Evolutionary conservation across 1,284 basidiomycete genomes (phyloP).

Genomic region (Cutaneotrichosporon spelunceum): DNA sequence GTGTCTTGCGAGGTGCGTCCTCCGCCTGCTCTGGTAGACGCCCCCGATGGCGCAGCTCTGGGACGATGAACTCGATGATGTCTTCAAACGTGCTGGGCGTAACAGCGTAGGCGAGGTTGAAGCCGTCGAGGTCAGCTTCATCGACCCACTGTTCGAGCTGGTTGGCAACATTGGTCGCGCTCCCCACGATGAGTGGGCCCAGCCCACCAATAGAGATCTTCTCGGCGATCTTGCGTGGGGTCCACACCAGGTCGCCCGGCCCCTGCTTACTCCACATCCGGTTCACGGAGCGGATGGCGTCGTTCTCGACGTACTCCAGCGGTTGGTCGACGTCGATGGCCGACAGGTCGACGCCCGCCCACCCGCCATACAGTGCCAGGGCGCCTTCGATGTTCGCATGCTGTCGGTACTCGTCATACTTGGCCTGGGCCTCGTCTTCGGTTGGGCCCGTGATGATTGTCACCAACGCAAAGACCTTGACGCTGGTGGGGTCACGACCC

Average conservation of each 20-base stretch:
- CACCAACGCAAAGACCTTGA: constrained; percentile 44
- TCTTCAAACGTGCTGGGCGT: constrained; percentile 22
- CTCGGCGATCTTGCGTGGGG: constrained; percentile 21
- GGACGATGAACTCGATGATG: constrained; percentile 20
- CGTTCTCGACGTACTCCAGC: constrained; percentile 25
- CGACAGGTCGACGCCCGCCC: constrained; percentile 19
- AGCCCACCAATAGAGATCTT: constrained; percentile 25
- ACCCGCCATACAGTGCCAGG: constrained; percentile 44
- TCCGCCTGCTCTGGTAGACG: constrained; percentile 9
- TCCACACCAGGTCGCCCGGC: constrained; percentile 16
- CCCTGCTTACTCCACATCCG: constrained; percentile 25
- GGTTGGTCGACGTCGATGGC: constrained; percentile 18
- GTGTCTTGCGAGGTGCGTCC: constrained; percentile 11
- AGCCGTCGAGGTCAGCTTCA: constrained; percentile 20
- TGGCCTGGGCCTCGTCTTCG: constrained; percentile 40
- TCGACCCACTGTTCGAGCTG: constrained; percentile 21
- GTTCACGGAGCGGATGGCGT: constrained; percentile 22
- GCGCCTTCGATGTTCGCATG: constrained; percentile 41
- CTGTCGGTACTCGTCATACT: constrained; percentile 35
- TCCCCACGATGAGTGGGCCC: constrained; percentile 18
- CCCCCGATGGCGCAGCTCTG: constrained; percentile 16
- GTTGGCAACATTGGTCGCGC: constrained; percentile 16
- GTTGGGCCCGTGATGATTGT: constrained; percentile 29
- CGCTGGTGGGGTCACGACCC: constrained; percentile 35
- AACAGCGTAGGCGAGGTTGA: constrained; percentile 23